A percentile compares a stretch with the other conserved stretches of the same genome.
Conservation (phyloP, 2,329 filamentous ascomycete species). For the Calonectria henricotiae region DNA sequence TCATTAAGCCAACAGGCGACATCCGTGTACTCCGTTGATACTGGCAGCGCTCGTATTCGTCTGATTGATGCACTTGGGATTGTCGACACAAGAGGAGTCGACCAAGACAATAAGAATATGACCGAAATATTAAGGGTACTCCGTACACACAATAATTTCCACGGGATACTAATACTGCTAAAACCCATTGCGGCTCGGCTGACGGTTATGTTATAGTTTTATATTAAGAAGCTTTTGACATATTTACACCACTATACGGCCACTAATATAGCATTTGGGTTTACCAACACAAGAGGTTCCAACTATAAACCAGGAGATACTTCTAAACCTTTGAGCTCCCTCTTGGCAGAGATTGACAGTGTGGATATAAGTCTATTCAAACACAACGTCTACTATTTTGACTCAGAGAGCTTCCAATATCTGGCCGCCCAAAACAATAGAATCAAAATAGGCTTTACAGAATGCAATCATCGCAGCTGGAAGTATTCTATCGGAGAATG, state of each 20-base stretch:
- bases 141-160: constrained; percentile 37
- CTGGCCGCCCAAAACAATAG: constrained; percentile 28
- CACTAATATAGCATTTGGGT: constrained; percentile 41
- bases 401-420: constrained; percentile 43
- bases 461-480: constrained; percentile 43
- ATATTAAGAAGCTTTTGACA: constrained; percentile 35
- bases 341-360: constrained; percentile 13
- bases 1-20: neutral
- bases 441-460: neutral
- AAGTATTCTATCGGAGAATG: constrained; percentile 38
- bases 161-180: constrained; percentile 41
- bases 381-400: constrained; percentile 40
- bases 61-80: constrained; percentile 42
- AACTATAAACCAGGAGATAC: constrained; percentile 34
- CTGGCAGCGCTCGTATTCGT: constrained; percentile 8
- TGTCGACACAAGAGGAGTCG: constrained; percentile 40
- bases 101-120: constrained; percentile 39
- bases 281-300: constrained; percentile 39
- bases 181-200: constrained; percentile 37
- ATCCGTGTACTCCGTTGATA: constrained; percentile 12
- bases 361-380: neutral
- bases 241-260: constrained; percentile 39
- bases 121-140: constrained; percentile 30
- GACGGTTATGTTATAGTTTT: constrained; percentile 33
- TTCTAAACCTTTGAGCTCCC: constrained; percentile 18